Evolutionary conservation across 1,284 basidiomycete genomes (phyloP).

Genomic region (Ceratobasidium sp.): DNA sequence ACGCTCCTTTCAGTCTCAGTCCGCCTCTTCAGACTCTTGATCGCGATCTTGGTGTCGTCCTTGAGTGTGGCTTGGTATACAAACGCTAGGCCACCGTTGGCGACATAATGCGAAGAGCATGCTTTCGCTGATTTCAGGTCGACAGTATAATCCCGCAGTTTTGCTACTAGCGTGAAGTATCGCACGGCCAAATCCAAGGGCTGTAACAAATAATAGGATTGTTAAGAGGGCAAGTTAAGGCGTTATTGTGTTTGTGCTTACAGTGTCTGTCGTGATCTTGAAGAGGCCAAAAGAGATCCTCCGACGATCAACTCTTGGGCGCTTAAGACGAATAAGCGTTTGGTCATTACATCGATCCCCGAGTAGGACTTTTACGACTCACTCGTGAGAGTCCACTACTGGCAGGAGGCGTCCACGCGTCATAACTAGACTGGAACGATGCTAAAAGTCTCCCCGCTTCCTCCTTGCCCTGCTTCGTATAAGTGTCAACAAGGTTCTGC

Average conservation of each 20-base stretch:
- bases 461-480: slow-evolving; percentile 1
- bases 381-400: background rate
- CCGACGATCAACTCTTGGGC: background rate
- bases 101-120: background rate
- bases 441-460: background rate
- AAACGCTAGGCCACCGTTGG: slow-evolving; percentile 3
- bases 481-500: background rate
- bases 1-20: slow-evolving; percentile 4
- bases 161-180: slow-evolving; percentile 10
- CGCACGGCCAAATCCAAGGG: slow-evolving; percentile 10
- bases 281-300: slow-evolving; percentile 1
- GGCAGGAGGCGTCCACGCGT: background rate
- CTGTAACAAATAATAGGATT: background rate
- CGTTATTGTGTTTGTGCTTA: background rate
- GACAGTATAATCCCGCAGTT: background rate
- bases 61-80: slow-evolving; percentile 3
- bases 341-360: too few species aligned
- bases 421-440: background rate
- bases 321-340: background rate
- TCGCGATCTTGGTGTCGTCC: background rate
- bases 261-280: background rate
- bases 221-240: too few species aligned
- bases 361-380: background rate
- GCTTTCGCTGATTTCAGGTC: background rate
- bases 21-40: slow-evolving; percentile 3